A percentile compares a stretch with the other conserved stretches of the same genome.
These are phyloP conservation scores for Elsinoe ampelina DNA, from an alignment of 2,329 filamentous ascomycete genomes.

Conservation along the genomic window DNA sequence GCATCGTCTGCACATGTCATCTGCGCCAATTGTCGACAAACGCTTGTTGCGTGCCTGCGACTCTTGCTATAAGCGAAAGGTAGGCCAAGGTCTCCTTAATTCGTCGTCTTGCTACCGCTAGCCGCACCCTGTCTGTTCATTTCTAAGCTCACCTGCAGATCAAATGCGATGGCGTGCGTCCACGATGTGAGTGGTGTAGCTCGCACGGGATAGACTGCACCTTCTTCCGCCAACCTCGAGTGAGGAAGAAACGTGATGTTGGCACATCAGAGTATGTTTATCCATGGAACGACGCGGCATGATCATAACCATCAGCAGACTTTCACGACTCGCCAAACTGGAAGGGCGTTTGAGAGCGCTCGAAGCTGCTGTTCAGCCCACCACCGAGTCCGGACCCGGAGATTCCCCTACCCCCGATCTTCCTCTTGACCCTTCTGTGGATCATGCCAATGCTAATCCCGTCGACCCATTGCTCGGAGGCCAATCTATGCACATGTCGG, in stretches of 20 bases:
- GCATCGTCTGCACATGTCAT: background rate
- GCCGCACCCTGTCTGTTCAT: background rate
- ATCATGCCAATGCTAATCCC: background rate
- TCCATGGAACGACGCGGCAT: background rate
- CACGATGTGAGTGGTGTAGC: slow-evolving; percentile 43
- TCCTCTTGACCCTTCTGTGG: background rate
- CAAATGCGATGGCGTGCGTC: slow-evolving; percentile 39
- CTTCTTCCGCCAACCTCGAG: slow-evolving; percentile 30
- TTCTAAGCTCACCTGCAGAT: slow-evolving; percentile 29
- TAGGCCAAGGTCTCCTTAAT: slow-evolving; percentile 19
- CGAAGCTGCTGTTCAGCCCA: background rate
- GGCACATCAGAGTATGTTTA: slow-evolving; percentile 13
- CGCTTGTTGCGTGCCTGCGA: slow-evolving; percentile 35
- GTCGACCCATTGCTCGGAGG: background rate
- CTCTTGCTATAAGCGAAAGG: slow-evolving; percentile 43
- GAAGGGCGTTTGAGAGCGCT: background rate
- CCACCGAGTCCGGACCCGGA: background rate
- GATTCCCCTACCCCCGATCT: background rate
- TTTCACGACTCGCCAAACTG: background rate
- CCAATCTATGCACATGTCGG: background rate
- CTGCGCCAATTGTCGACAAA: background rate
- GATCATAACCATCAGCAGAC: background rate
- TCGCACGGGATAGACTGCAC: slow-evolving; percentile 42
- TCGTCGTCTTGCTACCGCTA: background rate
- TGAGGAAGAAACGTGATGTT: slow-evolving; percentile 21